Evolutionary conservation across 2,329 filamentous ascomycete species (phyloP).

Genomic region (Botrytis fragariae): DNA sequence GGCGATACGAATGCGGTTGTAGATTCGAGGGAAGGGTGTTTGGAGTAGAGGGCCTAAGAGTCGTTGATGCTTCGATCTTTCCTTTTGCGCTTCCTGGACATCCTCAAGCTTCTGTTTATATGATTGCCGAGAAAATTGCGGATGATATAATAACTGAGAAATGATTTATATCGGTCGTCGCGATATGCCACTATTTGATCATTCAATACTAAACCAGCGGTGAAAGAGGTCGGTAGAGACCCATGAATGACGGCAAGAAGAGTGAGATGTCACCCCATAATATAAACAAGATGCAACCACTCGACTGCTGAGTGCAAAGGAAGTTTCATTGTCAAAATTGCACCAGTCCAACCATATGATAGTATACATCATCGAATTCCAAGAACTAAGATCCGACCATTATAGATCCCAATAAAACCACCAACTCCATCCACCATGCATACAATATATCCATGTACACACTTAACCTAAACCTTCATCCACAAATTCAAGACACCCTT

Average conservation of each 20-base stretch:
- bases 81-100: constrained; percentile 20
- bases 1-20: constrained; percentile 11
- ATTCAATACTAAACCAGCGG: background rate
- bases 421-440: constrained; percentile 18
- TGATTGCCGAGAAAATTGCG: constrained; percentile 21
- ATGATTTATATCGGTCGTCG: background rate
- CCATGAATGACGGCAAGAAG: background rate
- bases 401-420: constrained; percentile 11
- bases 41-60: constrained; percentile 10
- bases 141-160: constrained; percentile 4
- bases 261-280: background rate
- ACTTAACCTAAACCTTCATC: constrained; percentile 62
- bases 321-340: constrained; percentile 14
- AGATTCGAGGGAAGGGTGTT: constrained; percentile 4
- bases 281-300: background rate
- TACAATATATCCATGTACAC: background rate
- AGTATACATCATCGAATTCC: constrained; percentile 7
- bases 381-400: constrained; percentile 3
- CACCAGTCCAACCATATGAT: constrained; percentile 18
- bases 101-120: constrained; percentile 18
- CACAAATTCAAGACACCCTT: constrained; percentile 79
- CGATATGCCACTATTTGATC: background rate
- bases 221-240: background rate
- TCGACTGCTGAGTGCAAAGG: constrained; percentile 15
- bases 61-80: constrained; percentile 16